Evolutionary conservation across 495 filamentous ascomycete species (phyloP).

Genomic region (Sordaria brevicollis): DNA sequence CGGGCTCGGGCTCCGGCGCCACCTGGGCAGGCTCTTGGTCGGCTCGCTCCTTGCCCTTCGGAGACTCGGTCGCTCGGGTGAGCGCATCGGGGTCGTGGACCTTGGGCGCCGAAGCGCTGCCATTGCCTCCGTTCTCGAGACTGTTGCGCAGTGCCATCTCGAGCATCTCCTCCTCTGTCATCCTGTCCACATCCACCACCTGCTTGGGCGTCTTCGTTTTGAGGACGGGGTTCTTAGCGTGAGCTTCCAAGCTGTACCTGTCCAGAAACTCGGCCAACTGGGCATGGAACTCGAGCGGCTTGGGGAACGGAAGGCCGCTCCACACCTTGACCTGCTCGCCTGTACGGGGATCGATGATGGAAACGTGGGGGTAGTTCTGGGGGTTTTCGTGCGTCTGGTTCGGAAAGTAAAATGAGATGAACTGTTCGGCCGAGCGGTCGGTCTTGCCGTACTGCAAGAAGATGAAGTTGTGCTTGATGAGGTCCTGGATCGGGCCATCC

Average conservation of each 20-base stretch:
- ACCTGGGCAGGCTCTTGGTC: neutral
- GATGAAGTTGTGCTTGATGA: slow-evolving; percentile 84
- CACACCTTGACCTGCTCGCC: slow-evolving; percentile 96
- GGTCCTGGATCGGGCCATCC: slow-evolving; percentile 59
- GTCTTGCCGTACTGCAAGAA: slow-evolving; percentile 88
- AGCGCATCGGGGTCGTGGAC: slow-evolving; percentile 72
- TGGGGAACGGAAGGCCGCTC: slow-evolving; percentile 72
- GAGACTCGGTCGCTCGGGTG: slow-evolving; percentile 45
- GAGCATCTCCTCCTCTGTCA: slow-evolving; percentile 97
- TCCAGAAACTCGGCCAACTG: slow-evolving; percentile 93
- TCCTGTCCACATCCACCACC: slow-evolving; percentile 64
- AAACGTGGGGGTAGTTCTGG: slow-evolving; percentile 77
- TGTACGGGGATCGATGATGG: slow-evolving; percentile 89
- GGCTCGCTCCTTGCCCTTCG: slow-evolving; percentile 57
- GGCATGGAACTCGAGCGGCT: slow-evolving; percentile 71
- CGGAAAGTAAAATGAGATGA: slow-evolving; percentile 84
- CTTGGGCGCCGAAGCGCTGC: slow-evolving; percentile 14
- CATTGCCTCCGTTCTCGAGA: slow-evolving; percentile 32
- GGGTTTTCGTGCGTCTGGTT: slow-evolving; percentile 59
- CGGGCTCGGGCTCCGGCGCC: slow-evolving; percentile 3
- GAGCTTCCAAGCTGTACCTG: slow-evolving; percentile 76
- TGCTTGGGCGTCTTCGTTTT: slow-evolving; percentile 62
- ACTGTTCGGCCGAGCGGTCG: slow-evolving; percentile 63
- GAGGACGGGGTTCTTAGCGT: slow-evolving; percentile 86
- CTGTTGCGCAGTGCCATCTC: slow-evolving; percentile 87